phyloP scores from a whole-genome alignment of 768 basidiomycete genomes.

The Auricularia auricula-judae region DNA sequence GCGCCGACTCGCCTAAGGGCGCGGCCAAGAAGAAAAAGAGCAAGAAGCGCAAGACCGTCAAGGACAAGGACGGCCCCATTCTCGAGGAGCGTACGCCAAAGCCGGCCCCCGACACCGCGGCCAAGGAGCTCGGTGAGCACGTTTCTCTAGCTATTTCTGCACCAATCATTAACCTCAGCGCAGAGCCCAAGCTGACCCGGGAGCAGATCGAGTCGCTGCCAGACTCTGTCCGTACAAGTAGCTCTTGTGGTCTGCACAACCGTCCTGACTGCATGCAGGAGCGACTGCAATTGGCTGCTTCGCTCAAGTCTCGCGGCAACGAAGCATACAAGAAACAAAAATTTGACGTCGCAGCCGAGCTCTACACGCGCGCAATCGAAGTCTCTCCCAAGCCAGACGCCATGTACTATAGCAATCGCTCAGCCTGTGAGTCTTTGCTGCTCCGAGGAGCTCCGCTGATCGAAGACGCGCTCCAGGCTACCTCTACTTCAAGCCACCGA shows the following conservation, averaged over 20 bases:
- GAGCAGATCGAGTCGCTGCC: constrained; percentile 51
- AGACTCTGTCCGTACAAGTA: constrained; percentile 4
- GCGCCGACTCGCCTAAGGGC: constrained; percentile 23
- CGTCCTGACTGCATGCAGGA: constrained; percentile 32
- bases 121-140: not conserved
- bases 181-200: constrained; percentile 28
- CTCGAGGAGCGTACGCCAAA: constrained; percentile 61
- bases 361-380: constrained; percentile 67
- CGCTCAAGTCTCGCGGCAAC: constrained; percentile 65
- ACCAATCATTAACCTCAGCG: no score
- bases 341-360: constrained; percentile 46
- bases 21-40: constrained; percentile 34
- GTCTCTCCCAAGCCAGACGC: constrained; percentile 72
- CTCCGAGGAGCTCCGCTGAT: no score
- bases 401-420: constrained; percentile 94
- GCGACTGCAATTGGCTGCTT: constrained; percentile 47
- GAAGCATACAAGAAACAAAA: constrained; percentile 52
- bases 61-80: constrained; percentile 60
- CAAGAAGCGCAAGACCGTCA: constrained; percentile 50
- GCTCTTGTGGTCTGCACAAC: not conserved
- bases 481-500: constrained; percentile 80
- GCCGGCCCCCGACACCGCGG: not conserved
- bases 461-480: constrained; percentile 48
- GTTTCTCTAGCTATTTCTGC: not conserved
- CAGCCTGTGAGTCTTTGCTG: constrained; percentile 33